A percentile compares a stretch with the other conserved stretches of the same genome.
phyloP scores from a whole-genome alignment of 75 land plant species.

The Gnetum montanum region DNA sequence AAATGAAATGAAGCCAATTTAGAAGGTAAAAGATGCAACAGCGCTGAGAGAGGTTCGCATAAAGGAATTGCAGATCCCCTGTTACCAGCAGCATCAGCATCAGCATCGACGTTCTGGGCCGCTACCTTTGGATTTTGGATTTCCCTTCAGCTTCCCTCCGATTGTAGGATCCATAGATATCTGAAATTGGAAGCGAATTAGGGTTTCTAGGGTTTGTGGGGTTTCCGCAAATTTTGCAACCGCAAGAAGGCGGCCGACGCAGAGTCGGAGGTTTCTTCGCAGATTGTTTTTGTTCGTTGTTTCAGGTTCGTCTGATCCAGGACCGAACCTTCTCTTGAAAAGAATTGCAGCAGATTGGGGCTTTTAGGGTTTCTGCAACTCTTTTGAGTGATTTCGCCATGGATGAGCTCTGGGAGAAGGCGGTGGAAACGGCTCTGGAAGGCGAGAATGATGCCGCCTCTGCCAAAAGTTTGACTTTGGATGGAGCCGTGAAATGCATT shows the following conservation, averaged over 20 bases:
- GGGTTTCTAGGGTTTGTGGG: too few species aligned
- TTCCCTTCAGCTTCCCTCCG: background rate
- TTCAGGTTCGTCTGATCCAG: background rate
- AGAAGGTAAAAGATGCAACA: too few species aligned
- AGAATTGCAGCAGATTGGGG: background rate
- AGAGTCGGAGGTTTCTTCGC: background rate
- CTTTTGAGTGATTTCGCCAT: constrained; percentile 13
- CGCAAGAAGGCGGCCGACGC: background rate
- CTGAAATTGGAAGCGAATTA: too few species aligned
- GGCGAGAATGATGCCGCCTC: constrained; percentile 24
- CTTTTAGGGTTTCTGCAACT: background rate
- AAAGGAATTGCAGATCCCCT: too few species aligned
- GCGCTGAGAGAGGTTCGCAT: too few species aligned
- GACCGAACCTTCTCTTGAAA: too few species aligned
- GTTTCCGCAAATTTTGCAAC: too few species aligned
- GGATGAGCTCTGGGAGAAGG: constrained; percentile 93
- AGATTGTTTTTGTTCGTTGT: background rate
- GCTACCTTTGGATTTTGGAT: background rate
- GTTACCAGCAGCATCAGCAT: background rate
- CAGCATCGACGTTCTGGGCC: background rate
- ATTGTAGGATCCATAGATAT: too few species aligned
- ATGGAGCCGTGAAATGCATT: constrained; percentile 77
- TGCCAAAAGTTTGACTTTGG: constrained; percentile 52
- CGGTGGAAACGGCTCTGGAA: constrained; percentile 67
- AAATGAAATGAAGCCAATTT: too few species aligned